phyloP scores from a whole-genome alignment of 257 asterid species.

The Rhazya stricta region DNA sequence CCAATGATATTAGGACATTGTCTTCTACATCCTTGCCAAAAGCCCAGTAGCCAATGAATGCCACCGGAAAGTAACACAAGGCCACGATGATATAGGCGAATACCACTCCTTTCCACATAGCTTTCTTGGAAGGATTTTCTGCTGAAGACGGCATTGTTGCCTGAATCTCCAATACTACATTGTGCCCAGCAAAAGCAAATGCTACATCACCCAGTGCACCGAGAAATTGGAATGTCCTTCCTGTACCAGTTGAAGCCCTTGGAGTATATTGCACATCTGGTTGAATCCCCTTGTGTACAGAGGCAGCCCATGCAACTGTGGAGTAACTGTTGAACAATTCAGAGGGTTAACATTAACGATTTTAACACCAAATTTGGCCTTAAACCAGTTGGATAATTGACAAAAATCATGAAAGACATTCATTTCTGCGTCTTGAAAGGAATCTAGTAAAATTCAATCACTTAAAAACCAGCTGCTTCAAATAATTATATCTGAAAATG shows the following conservation, averaged over 20 bases:
- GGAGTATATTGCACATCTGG: constrained; percentile 28
- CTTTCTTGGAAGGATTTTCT: constrained; percentile 38
- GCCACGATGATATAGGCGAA: constrained; percentile 32
- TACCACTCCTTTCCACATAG: constrained; percentile 37
- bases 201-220: constrained; percentile 54
- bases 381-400: too few species aligned
- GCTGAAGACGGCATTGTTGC: constrained; percentile 48
- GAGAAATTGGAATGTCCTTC: constrained; percentile 31
- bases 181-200: constrained; percentile 49
- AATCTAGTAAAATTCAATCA: neutral
- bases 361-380: too few species aligned
- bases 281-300: constrained; percentile 21
- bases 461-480: too few species aligned
- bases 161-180: constrained; percentile 55
- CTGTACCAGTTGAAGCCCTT: constrained; percentile 25
- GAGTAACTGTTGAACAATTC: constrained; percentile 35
- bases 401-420: neutral
- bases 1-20: constrained; percentile 27
- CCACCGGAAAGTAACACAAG: constrained; percentile 42
- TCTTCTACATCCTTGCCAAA: constrained; percentile 37
- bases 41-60: constrained; percentile 27
- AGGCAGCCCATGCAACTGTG: constrained; percentile 50
- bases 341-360: too few species aligned
- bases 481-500: neutral
- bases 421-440: neutral